Evolutionary conservation across 139 green algal genomes (phyloP).

Genomic region (Limnomonas spitsbergensis): DNA sequence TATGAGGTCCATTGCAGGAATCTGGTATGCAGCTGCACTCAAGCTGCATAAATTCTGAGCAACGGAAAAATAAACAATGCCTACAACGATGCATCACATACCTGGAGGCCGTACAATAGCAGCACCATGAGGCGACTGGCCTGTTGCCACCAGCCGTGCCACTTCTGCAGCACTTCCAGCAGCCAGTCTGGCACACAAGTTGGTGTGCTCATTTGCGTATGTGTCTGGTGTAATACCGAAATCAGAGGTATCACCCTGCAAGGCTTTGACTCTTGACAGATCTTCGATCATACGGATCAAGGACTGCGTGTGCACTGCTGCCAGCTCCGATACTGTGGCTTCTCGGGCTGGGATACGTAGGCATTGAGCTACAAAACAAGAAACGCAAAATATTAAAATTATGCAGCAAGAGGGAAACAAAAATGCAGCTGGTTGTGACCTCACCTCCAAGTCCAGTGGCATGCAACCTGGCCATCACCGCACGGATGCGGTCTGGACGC

Average conservation of each 20-base stretch:
- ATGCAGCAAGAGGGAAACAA: not conserved
- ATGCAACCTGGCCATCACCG: slow-evolving; percentile 62
- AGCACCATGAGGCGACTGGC: slow-evolving; percentile 40
- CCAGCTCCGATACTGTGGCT: slow-evolving; percentile 56
- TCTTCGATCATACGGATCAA: slow-evolving; percentile 46
- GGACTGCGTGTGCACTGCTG: slow-evolving; percentile 52
- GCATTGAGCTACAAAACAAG: slow-evolving; percentile 41
- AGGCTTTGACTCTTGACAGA: not conserved
- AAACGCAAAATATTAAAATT: not conserved
- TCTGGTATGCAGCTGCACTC: too few relatives aligned
- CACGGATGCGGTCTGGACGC: slow-evolving; percentile 66
- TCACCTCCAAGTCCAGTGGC: slow-evolving; percentile 38
- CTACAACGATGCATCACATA: too few relatives aligned
- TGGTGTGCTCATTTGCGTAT: slow-evolving; percentile 55
- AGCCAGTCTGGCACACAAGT: slow-evolving; percentile 60
- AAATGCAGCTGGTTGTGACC: not conserved
- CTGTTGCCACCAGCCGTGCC: slow-evolving; percentile 36
- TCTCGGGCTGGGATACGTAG: slow-evolving; percentile 33
- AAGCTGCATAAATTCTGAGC: too few relatives aligned
- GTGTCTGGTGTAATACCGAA: slow-evolving; percentile 17
- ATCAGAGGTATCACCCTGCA: not conserved
- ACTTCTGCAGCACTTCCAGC: slow-evolving; percentile 67
- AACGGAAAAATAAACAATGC: too few relatives aligned
- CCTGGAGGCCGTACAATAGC: slow-evolving; percentile 42
- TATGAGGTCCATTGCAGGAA: too few relatives aligned